Evolutionary conservation across 306 rosid species (phyloP).

Genomic region (Malus orientalis): DNA sequence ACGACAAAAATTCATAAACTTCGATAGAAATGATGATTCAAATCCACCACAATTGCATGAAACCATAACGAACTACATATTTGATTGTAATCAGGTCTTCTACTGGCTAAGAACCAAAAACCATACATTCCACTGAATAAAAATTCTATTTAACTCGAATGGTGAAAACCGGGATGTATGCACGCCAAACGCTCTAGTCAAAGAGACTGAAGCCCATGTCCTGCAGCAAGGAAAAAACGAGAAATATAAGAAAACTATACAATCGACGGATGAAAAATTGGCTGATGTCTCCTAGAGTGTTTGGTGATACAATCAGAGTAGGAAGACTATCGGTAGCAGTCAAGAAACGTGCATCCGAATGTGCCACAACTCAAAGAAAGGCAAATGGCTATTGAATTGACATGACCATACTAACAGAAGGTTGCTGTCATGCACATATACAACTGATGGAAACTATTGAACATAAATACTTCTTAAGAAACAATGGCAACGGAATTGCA

Average conservation of each 20-base stretch:
- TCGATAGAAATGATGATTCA: neutral
- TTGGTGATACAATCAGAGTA: neutral
- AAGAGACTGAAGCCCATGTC: conserved; percentile 82
- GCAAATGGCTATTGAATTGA: neutral
- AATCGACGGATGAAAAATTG: neutral
- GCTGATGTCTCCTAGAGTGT: neutral
- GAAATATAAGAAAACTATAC: conserved; percentile 1
- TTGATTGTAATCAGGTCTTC: neutral
- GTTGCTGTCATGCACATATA: neutral
- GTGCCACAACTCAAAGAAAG: neutral
- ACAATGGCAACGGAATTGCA: neutral
- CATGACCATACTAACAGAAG: neutral
- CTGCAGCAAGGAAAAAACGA: conserved; percentile 39
- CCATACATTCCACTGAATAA: neutral
- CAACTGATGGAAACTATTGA: neutral
- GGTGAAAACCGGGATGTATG: neutral
- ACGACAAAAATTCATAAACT: neutral
- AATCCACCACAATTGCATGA: neutral
- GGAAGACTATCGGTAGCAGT: neutral
- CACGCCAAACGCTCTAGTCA: conserved; percentile 33
- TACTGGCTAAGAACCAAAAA: neutral
- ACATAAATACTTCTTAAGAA: neutral
- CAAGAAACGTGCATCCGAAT: neutral
- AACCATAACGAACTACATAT: neutral
- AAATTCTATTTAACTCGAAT: neutral